A percentile compares a stretch with the other conserved stretches of the same genome.
phyloP scores from a whole-genome alignment of 768 basidiomycete genomes.

The Calocera viscosa region DNA sequence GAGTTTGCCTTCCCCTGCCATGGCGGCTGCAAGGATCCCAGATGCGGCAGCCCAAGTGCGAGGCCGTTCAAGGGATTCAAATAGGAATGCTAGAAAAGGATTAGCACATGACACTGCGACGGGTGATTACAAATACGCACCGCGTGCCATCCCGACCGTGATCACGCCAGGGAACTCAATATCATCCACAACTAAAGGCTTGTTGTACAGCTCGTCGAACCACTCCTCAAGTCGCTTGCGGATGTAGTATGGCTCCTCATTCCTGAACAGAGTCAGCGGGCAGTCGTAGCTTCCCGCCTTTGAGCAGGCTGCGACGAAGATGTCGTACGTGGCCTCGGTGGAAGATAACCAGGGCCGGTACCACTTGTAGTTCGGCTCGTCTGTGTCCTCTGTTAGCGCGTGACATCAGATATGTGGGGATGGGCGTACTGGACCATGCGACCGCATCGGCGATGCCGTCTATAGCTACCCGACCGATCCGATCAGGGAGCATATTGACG shows the following conservation, averaged over 20 bases:
- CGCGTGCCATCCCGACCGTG: slow-evolving; percentile 9
- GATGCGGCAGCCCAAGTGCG: slow-evolving; percentile 4
- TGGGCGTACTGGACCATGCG: slow-evolving; percentile 13
- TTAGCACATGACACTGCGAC: not conserved
- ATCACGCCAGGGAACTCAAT: not conserved
- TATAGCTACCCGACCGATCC: slow-evolving; percentile 16
- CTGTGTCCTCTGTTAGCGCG: not conserved
- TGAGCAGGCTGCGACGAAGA: slow-evolving; percentile 13
- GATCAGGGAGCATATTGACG: slow-evolving; percentile 19
- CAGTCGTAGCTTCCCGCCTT: slow-evolving; percentile 12
- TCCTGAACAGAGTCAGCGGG: slow-evolving; percentile 9
- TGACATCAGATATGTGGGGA: not conserved
- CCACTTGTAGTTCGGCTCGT: slow-evolving; percentile 12
- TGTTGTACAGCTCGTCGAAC: slow-evolving; percentile 11
- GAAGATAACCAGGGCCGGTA: slow-evolving; percentile 10
- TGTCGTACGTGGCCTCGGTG: slow-evolving; percentile 12
- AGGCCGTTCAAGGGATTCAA: slow-evolving; percentile 3
- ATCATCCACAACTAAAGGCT: slow-evolving; percentile 10
- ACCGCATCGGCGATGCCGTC: slow-evolving; percentile 16
- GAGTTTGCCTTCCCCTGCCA: slow-evolving; percentile 10
- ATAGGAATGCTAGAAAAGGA: slow-evolving; percentile 11
- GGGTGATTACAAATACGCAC: not conserved
- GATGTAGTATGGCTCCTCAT: slow-evolving; percentile 11
- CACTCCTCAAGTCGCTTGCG: slow-evolving; percentile 12
- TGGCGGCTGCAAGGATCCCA: slow-evolving; percentile 10